These are phyloP conservation scores for Mortierella sp. DNA, from an alignment of 371 early-diverging fungal genomes.

Conservation along the genomic window DNA sequence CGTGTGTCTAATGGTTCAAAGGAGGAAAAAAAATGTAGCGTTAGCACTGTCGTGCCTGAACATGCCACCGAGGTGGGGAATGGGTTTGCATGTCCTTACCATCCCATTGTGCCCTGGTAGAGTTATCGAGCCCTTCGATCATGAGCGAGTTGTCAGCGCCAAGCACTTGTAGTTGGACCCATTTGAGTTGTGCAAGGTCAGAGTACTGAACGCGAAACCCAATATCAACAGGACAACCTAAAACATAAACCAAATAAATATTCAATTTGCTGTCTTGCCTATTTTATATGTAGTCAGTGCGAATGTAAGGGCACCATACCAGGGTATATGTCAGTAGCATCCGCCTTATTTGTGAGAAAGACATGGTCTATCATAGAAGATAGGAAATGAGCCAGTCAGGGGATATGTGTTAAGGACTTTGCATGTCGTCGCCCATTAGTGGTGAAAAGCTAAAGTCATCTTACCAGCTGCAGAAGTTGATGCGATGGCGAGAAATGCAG, in stretches of 20 bases:
- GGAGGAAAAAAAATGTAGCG: background rate
- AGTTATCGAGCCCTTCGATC: conserved; percentile 17
- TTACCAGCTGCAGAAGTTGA: background rate
- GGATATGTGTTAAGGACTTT: background rate
- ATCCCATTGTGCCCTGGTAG: conserved; percentile 16
- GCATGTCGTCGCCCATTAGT: background rate
- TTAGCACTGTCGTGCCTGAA: background rate
- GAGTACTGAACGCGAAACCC: conserved; percentile 24
- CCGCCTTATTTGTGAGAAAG: background rate
- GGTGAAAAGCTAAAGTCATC: background rate
- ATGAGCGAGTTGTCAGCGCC: conserved; percentile 4
- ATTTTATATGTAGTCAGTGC: background rate
- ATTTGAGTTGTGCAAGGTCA: conserved; percentile 17
- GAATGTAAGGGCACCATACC: background rate
- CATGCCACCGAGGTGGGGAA: too few species aligned
- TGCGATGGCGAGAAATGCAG: background rate
- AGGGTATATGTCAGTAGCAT: background rate
- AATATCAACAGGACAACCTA: conserved; percentile 11
- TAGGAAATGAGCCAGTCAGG: background rate
- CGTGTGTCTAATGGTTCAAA: background rate
- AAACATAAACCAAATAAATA: background rate
- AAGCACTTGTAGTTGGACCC: conserved; percentile 25
- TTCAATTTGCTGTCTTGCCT: background rate
- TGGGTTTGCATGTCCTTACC: background rate
- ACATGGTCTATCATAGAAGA: background rate